phyloP scores from a whole-genome alignment of 2,329 filamentous ascomycete genomes.

The Microsporum audouinii region DNA sequence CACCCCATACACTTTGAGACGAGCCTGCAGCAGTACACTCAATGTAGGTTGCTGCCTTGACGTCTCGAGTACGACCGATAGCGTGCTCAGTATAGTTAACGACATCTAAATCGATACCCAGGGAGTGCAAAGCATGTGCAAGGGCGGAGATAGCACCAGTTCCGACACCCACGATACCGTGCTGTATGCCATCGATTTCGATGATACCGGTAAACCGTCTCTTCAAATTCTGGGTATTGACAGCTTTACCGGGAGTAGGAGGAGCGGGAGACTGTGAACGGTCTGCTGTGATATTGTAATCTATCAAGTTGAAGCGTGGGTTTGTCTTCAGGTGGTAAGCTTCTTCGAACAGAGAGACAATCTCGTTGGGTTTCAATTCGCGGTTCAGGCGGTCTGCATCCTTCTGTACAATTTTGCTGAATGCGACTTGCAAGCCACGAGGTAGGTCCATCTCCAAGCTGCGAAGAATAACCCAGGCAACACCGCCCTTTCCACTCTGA shows the following conservation, averaged over 20 bases:
- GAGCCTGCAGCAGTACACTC: slow-evolving; percentile 64
- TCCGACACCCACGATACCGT: slow-evolving; percentile 65
- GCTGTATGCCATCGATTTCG: slow-evolving; percentile 67
- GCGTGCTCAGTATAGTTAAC: slow-evolving; percentile 94
- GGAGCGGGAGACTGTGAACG: slow-evolving; percentile 64
- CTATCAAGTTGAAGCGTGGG: slow-evolving; percentile 72
- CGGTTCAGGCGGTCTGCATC: slow-evolving; percentile 69
- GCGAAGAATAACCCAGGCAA: slow-evolving; percentile 85
- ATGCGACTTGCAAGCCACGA: slow-evolving; percentile 81
- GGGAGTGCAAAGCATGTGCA: slow-evolving; percentile 62
- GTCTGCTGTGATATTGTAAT: slow-evolving; percentile 84
- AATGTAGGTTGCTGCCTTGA: slow-evolving; percentile 92
- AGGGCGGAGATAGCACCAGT: slow-evolving; percentile 86
- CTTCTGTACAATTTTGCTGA: slow-evolving; percentile 74
- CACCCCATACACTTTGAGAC: slow-evolving; percentile 70
- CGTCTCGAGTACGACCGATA: slow-evolving; percentile 66
- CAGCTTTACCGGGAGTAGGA: slow-evolving; percentile 55
- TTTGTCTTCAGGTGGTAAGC: slow-evolving; percentile 78
- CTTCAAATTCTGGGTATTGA: slow-evolving; percentile 65
- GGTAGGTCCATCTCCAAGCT: slow-evolving; percentile 85
- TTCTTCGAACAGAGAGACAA: slow-evolving; percentile 74
- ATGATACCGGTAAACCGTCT: slow-evolving; percentile 78
- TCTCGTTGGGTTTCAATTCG: slow-evolving; percentile 74
- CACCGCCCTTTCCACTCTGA: slow-evolving; percentile 86
- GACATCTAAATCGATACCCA: slow-evolving; percentile 82